Conservation (phyloP, 2,329 filamentous ascomycete species). For the Tricladium varicosporioides region DNA sequence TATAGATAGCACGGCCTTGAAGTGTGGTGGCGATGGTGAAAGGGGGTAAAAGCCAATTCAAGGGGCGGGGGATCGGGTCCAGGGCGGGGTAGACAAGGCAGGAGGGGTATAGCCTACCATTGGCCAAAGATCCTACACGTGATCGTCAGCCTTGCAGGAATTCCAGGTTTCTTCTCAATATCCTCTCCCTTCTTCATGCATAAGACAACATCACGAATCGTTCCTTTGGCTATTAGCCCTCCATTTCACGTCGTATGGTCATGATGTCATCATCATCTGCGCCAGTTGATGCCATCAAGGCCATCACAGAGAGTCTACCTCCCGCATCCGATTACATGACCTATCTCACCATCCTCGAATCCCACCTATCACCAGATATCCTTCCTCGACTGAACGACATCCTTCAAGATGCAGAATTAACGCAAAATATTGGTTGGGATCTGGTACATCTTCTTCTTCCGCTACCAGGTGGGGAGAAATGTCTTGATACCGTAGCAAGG, state of each 20-base stretch:
- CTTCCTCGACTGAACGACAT: constrained; percentile 67
- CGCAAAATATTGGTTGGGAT: constrained; percentile 81
- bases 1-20: no score
- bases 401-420: constrained; percentile 65
- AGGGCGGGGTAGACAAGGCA: no score
- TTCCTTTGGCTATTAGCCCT: background rate
- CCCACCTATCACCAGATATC: constrained; percentile 65
- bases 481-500: constrained; percentile 71
- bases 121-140: background rate
- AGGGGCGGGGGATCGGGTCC: no score
- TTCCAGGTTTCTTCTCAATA: background rate
- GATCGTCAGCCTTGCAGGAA: constrained; percentile 2
- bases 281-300: constrained; percentile 24
- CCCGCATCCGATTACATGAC: constrained; percentile 65
- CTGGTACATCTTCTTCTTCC: constrained; percentile 72
- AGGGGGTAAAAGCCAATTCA: no score
- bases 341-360: constrained; percentile 75
- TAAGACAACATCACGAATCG: no score
- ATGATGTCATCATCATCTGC: background rate
- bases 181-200: background rate
- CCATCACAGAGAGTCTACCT: constrained; percentile 37
- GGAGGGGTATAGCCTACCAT: no score
- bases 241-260: background rate
- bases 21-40: no score
- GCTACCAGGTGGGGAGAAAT: constrained; percentile 65